A percentile compares a stretch with the other conserved stretches of the same genome.
phyloP scores from a whole-genome alignment of 2,329 filamentous ascomycete species.

The Byssochlamys sp. region DNA sequence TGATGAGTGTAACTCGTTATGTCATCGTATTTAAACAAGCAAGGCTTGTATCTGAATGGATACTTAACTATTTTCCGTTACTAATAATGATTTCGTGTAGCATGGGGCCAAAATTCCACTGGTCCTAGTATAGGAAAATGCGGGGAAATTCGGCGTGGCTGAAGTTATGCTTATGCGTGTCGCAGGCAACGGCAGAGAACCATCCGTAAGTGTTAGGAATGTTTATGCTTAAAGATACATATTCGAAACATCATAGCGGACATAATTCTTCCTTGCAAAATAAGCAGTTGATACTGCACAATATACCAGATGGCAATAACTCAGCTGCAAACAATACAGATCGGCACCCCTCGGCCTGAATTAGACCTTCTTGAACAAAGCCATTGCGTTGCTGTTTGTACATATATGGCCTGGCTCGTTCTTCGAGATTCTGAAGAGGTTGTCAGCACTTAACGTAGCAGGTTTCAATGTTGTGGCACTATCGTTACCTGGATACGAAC shows the following conservation, averaged over 20 bases:
- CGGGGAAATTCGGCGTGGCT: no score
- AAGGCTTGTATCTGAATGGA: no score
- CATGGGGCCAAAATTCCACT: no score
- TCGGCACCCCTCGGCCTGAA: not conserved
- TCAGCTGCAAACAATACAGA: not conserved
- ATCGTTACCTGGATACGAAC: not conserved
- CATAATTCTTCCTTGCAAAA: not conserved
- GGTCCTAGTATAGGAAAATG: no score
- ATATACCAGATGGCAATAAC: not conserved
- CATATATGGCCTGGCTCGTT: slow-evolving; percentile 16
- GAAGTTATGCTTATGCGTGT: no score
- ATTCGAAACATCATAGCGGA: not conserved
- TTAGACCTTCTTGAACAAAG: not conserved
- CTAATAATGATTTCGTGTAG: no score
- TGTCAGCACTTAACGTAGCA: not conserved
- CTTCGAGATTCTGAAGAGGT: slow-evolving; percentile 6
- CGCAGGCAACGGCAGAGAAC: not conserved
- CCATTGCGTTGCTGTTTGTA: slow-evolving; percentile 11
- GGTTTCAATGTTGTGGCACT: slow-evolving; percentile 2
- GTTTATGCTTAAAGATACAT: not conserved
- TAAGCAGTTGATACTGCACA: not conserved
- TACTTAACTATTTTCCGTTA: no score
- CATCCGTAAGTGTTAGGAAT: not conserved
- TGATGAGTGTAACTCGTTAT: no score
- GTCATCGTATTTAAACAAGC: no score